phyloP scores from a whole-genome alignment of 2,329 filamentous ascomycete genomes.

The Boeremia lycopersici region DNA sequence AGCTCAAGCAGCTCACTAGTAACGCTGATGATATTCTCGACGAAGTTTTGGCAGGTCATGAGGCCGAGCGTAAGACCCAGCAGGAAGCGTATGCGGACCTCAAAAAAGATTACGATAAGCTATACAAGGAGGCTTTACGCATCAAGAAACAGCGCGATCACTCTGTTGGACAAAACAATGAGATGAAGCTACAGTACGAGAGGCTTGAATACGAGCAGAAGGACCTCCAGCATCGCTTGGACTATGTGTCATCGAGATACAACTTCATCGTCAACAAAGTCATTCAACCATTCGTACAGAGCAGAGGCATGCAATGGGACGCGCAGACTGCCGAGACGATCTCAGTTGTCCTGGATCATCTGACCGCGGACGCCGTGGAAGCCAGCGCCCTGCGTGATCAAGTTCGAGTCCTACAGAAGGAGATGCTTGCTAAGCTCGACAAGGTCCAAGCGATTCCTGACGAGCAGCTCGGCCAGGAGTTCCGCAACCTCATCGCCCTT shows the following conservation, averaged over 20 bases:
- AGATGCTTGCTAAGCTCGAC: conserved; percentile 23
- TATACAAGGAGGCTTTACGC: background rate
- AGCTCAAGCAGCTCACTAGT: no score
- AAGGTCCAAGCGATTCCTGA: conserved; percentile 20
- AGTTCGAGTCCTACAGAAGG: conserved; percentile 18
- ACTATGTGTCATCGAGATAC: background rate
- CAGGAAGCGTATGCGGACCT: no score
- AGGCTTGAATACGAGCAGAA: background rate
- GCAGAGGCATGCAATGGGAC: background rate
- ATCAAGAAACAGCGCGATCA: no score
- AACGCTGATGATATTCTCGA: no score
- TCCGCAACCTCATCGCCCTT: conserved; percentile 12
- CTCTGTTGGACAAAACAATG: no score
- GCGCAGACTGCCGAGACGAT: background rate
- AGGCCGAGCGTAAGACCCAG: no score
- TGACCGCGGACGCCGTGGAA: background rate
- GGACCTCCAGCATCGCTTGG: background rate
- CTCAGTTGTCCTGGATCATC: background rate
- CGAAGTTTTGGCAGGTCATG: no score
- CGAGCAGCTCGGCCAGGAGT: conserved; percentile 20
- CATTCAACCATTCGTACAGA: background rate
- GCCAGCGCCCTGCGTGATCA: background rate
- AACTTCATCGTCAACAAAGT: background rate
- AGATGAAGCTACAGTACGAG: no score
- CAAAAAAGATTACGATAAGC: background rate